These are phyloP conservation scores for Exsudoporus frostii DNA, from an alignment of 768 basidiomycete genomes.

Conservation along the genomic window DNA sequence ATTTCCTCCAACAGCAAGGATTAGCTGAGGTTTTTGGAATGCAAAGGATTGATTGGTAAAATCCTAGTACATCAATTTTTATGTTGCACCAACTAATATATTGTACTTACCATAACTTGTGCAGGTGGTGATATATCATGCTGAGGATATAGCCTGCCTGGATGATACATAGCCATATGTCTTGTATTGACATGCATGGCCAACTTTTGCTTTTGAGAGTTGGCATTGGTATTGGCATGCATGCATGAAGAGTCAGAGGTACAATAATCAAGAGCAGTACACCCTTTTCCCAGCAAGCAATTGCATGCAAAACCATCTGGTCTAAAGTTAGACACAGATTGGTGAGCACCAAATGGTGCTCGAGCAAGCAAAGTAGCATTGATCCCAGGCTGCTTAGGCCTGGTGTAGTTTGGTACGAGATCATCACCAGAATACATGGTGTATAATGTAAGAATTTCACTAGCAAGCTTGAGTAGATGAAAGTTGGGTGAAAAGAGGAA, in stretches of 20 bases:
- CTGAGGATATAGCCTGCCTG: background rate
- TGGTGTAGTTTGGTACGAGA: background rate
- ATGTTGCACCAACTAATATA: background rate
- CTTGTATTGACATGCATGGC: constrained; percentile 21
- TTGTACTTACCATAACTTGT: constrained; percentile 15
- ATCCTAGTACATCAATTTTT: background rate
- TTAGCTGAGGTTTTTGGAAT: background rate
- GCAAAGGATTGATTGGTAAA: background rate
- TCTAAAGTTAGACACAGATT: background rate
- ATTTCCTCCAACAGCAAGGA: background rate
- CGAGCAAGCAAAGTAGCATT: background rate
- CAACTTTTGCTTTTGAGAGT: constrained; percentile 1
- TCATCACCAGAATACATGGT: constrained; percentile 4
- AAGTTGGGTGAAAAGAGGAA: background rate
- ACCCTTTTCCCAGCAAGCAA: constrained; percentile 3
- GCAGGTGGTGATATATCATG: background rate
- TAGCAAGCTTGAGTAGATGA: background rate
- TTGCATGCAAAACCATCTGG: background rate
- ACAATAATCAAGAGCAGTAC: background rate
- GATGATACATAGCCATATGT: constrained; percentile 3
- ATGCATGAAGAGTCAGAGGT: background rate
- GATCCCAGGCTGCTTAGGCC: background rate
- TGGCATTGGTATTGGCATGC: background rate
- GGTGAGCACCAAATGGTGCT: background rate
- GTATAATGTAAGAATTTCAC: background rate